Conservation (phyloP, 1,284 basidiomycete species). For the Abortiporus biennis region DNA sequence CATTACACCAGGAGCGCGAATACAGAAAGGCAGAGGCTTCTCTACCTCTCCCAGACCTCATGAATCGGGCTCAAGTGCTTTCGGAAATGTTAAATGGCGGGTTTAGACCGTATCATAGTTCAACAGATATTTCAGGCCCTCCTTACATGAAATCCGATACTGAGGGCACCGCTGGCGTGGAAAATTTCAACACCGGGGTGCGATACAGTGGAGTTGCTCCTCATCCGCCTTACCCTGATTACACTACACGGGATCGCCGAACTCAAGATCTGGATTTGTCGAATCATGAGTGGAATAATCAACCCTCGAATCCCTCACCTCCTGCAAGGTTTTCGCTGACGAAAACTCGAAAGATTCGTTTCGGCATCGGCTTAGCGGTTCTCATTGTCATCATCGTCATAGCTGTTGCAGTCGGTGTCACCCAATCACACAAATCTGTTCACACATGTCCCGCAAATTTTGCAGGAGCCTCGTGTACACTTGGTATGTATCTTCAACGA, state of each 20-base stretch:
- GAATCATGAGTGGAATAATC: neutral
- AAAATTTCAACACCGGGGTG: constrained; percentile 6
- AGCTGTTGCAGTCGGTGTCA: constrained; percentile 35
- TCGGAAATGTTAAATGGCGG: constrained; percentile 46
- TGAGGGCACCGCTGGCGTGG: constrained; percentile 1
- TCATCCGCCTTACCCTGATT: constrained; percentile 3
- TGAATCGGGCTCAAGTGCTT: constrained; percentile 42
- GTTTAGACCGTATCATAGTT: constrained; percentile 40
- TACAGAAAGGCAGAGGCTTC: constrained; percentile 38
- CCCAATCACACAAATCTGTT: constrained; percentile 22
- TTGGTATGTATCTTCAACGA: constrained; percentile 35
- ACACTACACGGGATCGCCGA: constrained; percentile 8
- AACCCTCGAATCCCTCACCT: constrained; percentile 10
- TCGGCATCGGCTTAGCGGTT: constrained; percentile 21
- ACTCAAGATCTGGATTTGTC: constrained; percentile 7
- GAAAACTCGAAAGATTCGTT: constrained; percentile 19
- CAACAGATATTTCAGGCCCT: constrained; percentile 8
- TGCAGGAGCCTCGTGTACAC: constrained; percentile 44
- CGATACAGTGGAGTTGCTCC: constrained; percentile 7
- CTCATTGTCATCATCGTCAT: constrained; percentile 33
- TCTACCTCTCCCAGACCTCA: constrained; percentile 44
- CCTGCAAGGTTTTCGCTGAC: constrained; percentile 5
- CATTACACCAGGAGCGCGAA: constrained; percentile 33
- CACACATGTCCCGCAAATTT: constrained; percentile 33
- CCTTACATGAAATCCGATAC: constrained; percentile 11